Percentiles rank a stretch among this genome's conserved stretches.
phyloP scores from a whole-genome alignment of 768 basidiomycete species.

The Trametes gibbosa region DNA sequence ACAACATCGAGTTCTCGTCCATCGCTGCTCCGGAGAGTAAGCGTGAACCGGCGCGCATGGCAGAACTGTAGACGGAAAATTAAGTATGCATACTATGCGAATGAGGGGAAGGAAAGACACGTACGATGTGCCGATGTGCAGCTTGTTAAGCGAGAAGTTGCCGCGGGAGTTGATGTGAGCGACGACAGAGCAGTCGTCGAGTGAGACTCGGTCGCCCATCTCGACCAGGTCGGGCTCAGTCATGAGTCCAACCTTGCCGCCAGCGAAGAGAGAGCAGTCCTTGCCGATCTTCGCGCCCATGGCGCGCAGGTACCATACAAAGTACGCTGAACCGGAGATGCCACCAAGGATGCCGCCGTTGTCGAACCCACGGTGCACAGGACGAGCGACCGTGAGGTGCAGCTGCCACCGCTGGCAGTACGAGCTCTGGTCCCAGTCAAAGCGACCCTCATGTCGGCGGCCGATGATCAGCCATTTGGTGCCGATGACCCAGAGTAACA shows the following conservation, averaged over 20 bases:
- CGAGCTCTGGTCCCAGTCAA: slow-evolving; percentile 45
- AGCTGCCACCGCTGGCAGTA: slow-evolving; percentile 52
- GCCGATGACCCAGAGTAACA: slow-evolving; percentile 40
- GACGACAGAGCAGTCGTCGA: slow-evolving; percentile 48
- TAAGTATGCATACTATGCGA: not conserved
- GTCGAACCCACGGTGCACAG: slow-evolving; percentile 42
- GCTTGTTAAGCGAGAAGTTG: slow-evolving; percentile 41
- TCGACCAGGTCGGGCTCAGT: slow-evolving; percentile 47
- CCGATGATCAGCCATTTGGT: slow-evolving; percentile 46
- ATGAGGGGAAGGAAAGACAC: slow-evolving; percentile 19
- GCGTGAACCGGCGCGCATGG: slow-evolving; percentile 45
- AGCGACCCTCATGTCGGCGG: slow-evolving; percentile 37
- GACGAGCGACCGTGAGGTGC: slow-evolving; percentile 38
- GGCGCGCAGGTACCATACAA: slow-evolving; percentile 45
- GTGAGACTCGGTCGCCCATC: slow-evolving; percentile 43
- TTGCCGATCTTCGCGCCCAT: slow-evolving; percentile 44
- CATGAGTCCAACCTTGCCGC: slow-evolving; percentile 42
- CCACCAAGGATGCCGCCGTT: slow-evolving; percentile 40
- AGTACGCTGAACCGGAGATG: slow-evolving; percentile 40
- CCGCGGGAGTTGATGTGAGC: slow-evolving; percentile 48
- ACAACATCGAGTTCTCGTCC: slow-evolving; percentile 48
- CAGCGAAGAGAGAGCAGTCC: slow-evolving; percentile 40
- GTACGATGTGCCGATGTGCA: slow-evolving; percentile 38
- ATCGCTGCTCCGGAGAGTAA: slow-evolving; percentile 49
- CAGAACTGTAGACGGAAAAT: slow-evolving; percentile 28